Conservation (phyloP, 1,284 basidiomycete genomes). For the Puccinia triticina region DNA sequence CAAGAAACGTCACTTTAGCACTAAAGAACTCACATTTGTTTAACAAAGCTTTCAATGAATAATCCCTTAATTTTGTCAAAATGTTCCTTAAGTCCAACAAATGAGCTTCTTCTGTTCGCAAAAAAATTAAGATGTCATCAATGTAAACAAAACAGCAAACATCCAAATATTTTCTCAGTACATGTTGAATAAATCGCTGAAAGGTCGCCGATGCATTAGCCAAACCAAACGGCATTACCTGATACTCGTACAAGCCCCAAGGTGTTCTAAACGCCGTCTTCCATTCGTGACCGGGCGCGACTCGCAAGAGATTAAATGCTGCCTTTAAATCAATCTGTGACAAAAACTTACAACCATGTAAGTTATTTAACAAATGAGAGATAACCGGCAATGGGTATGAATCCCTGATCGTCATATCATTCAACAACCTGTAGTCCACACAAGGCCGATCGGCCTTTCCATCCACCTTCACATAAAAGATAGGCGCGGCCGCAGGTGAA, state of each 20-base stretch:
- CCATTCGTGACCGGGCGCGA: too few relatives aligned
- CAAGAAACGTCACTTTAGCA: constrained; percentile 29
- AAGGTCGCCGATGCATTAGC: constrained; percentile 58
- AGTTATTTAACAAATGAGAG: constrained; percentile 15
- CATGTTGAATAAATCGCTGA: constrained; percentile 33
- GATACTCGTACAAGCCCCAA: constrained; percentile 62
- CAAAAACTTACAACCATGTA: not conserved
- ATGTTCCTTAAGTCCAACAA: not conserved
- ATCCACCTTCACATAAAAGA: too few relatives aligned
- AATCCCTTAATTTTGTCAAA: not conserved
- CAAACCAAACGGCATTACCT: constrained; percentile 63
- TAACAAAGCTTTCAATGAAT: constrained; percentile 6
- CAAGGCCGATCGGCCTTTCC: too few relatives aligned
- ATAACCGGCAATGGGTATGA: not conserved
- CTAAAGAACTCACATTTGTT: constrained; percentile 29
- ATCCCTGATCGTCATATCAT: constrained; percentile 26
- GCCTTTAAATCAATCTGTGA: constrained; percentile 58
- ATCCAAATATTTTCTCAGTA: constrained; percentile 23
- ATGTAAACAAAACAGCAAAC: too few relatives aligned
- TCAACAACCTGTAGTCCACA: constrained; percentile 16
- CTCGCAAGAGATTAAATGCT: constrained; percentile 58
- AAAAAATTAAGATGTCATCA: too few relatives aligned
- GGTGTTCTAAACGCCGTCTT: too few relatives aligned
- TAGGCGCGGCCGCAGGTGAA: constrained; percentile 18
- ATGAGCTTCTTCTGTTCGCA: too few relatives aligned